phyloP scores from a whole-genome alignment of 208 protist species.

The Balamuthia mandrillaris region DNA sequence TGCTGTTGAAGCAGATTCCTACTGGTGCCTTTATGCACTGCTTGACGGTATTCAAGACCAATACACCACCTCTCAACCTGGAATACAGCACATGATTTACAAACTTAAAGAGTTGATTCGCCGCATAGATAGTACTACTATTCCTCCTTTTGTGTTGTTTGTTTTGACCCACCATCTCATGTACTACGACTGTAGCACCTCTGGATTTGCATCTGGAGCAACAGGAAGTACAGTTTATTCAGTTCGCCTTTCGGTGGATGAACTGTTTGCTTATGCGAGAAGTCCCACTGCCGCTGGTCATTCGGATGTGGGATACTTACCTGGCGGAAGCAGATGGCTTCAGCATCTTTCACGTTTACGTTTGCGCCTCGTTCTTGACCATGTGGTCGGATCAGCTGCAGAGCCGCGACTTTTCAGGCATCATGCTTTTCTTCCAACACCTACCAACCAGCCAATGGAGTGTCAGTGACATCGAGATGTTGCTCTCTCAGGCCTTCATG shows the following conservation, averaged over 20 bases:
- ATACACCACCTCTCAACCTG: constrained; percentile 76
- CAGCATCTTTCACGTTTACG: constrained; percentile 74
- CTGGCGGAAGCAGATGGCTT: constrained; percentile 58
- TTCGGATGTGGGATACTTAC: constrained; percentile 77
- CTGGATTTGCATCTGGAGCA: constrained; percentile 60
- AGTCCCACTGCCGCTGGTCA: constrained; percentile 62
- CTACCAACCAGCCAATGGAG: constrained; percentile 70
- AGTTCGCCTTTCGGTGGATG: constrained; percentile 78
- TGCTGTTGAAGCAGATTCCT: constrained; percentile 79
- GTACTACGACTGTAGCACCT: constrained; percentile 42
- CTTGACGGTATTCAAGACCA: constrained; percentile 77
- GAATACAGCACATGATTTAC: constrained; percentile 74
- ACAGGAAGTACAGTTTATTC: constrained; percentile 61
- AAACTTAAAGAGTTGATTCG: constrained; percentile 62
- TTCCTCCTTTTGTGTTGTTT: background rate
- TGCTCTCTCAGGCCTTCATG: constrained; percentile 66
- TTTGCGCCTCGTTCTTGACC: constrained; percentile 75
- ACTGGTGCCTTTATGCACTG: constrained; percentile 78
- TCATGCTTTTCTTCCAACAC: constrained; percentile 70
- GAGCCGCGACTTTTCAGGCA: constrained; percentile 62
- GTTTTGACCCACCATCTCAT: constrained; percentile 58
- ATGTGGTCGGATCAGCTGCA: constrained; percentile 54
- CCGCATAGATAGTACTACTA: constrained; percentile 46
- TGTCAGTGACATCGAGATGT: constrained; percentile 61
- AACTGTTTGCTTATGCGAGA: constrained; percentile 80